Base-by-base conservation (phyloP, 257 asterid species). In the Scutellaria galericulata region DNA sequence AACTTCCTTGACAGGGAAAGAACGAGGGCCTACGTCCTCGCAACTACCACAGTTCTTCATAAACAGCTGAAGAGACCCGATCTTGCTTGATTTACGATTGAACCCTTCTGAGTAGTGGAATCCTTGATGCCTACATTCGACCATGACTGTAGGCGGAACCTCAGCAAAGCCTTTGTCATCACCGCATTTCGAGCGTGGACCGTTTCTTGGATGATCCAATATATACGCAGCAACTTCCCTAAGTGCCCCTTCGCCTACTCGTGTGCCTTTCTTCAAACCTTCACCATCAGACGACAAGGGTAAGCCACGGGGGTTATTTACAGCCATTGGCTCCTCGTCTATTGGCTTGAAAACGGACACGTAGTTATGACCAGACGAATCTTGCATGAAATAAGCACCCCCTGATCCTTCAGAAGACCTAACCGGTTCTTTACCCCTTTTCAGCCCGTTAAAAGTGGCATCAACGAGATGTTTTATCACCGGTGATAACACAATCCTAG, bases 271-370 rank as follows among this genome's bases (percentile, higher is more conserved):
- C 83, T 88, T 90, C 78, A 90, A 70, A 45, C 97, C 97, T 76
- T 88, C 97, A 8, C 97, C 95, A 50, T 80, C 61, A 5, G 77
- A 51, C 11, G 95, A 83, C 80, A 90, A 42, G 44, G 90, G 93
- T 11, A 86, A 82, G 60, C 93, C 93, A 9, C 71, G 84, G 41
- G 96, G 97, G 44, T 90, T 88, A 55, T 88, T 90, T 64, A 81
- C 85, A 65, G 93, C 95, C 96, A 90, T 83, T 39, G 93, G 93
- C 79, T 90, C 97, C 86, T 86, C 96, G 18, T 86, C 97, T 18
- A 83, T 65, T 45, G 97, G 91, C 83, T 90, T 90, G 77, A 88
- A 88, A 18, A 88, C 86, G 5, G 97, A 85, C 5, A 81, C 74
- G 35, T 79, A 86, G 64, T 78, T 85, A 66, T 72, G 79, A 67